phyloP scores from a whole-genome alignment of 164 flowering plant species.

The Tetracentron sinense region DNA sequence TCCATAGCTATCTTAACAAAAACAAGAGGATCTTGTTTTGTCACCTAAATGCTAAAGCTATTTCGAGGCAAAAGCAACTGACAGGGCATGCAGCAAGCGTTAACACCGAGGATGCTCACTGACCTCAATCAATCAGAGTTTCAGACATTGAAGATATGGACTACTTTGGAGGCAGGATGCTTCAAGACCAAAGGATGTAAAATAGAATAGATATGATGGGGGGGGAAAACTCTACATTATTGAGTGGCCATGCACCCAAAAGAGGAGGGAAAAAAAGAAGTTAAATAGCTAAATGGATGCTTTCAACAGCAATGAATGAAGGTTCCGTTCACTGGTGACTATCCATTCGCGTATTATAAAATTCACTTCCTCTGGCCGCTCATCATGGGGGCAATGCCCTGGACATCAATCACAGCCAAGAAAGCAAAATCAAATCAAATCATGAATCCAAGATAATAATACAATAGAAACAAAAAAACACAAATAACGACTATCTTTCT shows the following conservation, averaged over 20 bases:
- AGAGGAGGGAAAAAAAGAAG: too few species aligned
- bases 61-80: too few species aligned
- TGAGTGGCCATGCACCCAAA: neutral
- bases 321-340: conserved; percentile 9
- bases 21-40: too few species aligned
- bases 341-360: conserved; percentile 60
- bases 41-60: too few species aligned
- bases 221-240: neutral
- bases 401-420: conserved; percentile 2
- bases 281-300: too few species aligned
- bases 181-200: neutral
- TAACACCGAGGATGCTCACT: too few species aligned
- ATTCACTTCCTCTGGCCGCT: conserved; percentile 71
- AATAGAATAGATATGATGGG: neutral
- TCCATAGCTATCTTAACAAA: too few species aligned
- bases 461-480: neutral
- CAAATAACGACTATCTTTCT: too few species aligned
- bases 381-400: conserved; percentile 97
- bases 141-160: too few species aligned
- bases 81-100: too few species aligned
- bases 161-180: too few species aligned
- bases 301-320: conserved; percentile 5
- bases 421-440: neutral
- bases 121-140: too few species aligned
- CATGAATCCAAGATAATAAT: neutral